Conservation (phyloP, 2,329 filamentous ascomycete genomes). For the Epichloe coenophiala region DNA sequence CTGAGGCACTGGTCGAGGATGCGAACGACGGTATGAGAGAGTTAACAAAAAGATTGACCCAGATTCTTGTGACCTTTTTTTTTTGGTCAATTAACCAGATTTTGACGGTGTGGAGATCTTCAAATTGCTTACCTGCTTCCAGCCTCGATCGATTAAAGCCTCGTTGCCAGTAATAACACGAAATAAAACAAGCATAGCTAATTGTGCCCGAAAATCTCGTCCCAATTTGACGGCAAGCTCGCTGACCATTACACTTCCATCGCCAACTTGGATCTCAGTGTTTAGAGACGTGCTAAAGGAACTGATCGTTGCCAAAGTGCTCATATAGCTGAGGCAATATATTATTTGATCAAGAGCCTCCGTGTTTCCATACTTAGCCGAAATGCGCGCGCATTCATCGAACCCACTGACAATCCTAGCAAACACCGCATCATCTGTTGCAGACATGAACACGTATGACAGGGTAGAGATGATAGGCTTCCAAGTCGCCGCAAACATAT, state of each 20-base stretch:
- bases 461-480: conserved; percentile 86
- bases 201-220: conserved; percentile 80
- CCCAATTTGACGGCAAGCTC: conserved; percentile 94
- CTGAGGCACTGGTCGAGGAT: conserved; percentile 42
- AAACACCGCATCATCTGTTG: conserved; percentile 91
- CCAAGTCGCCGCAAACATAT: conserved; percentile 97
- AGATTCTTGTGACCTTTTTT: conserved; percentile 68
- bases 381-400: conserved; percentile 89
- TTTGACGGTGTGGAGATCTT: neutral
- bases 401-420: conserved; percentile 88
- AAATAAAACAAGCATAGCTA: conserved; percentile 92
- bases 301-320: conserved; percentile 63
- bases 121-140: conserved; percentile 55
- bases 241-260: conserved; percentile 95
- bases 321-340: conserved; percentile 80
- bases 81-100: conserved; percentile 10
- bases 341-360: conserved; percentile 90
- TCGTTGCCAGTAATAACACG: conserved; percentile 81
- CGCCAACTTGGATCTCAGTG: conserved; percentile 85
- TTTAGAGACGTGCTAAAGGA: conserved; percentile 79
- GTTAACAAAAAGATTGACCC: conserved; percentile 92
- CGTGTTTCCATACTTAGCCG: conserved; percentile 66
- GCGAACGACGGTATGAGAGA: conserved; percentile 80
- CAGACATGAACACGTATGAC: conserved; percentile 98
- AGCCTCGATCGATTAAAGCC: conserved; percentile 58